A percentile compares a stretch with the other conserved stretches of the same genome.
Evolutionary conservation across 768 basidiomycete species (phyloP).

Genomic region (Auricularia heimuer): DNA sequence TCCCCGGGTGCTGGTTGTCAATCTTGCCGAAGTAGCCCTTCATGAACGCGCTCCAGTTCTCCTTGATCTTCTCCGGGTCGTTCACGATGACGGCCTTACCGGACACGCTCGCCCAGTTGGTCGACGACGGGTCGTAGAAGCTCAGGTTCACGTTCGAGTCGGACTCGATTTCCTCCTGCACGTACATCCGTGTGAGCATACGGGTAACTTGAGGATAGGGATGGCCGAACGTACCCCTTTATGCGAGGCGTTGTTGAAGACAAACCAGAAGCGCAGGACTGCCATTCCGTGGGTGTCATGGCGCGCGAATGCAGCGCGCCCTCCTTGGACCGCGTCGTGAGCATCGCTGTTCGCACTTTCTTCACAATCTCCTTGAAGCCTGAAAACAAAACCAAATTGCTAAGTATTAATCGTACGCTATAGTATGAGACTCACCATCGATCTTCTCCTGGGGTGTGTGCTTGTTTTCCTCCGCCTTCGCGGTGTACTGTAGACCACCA

Average conservation of each 20-base stretch:
- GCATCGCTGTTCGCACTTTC: slow-evolving; percentile 58
- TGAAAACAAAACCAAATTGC: slow-evolving; percentile 15
- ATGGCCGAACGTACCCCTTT: slow-evolving; percentile 35
- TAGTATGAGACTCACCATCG: slow-evolving; percentile 30
- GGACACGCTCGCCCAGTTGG: slow-evolving; percentile 72
- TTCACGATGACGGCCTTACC: slow-evolving; percentile 59
- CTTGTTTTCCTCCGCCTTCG: slow-evolving; percentile 45
- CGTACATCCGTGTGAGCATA: not conserved
- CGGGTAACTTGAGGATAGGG: not conserved
- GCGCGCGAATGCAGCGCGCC: slow-evolving; percentile 71
- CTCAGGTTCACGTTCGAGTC: slow-evolving; percentile 74
- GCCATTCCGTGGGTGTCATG: slow-evolving; percentile 50
- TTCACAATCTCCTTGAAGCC: slow-evolving; percentile 58
- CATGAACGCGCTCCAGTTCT: slow-evolving; percentile 1
- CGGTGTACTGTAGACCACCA: slow-evolving; percentile 33
- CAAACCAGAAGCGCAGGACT: slow-evolving; percentile 41
- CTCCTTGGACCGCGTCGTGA: slow-evolving; percentile 59
- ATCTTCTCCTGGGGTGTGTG: slow-evolving; percentile 58
- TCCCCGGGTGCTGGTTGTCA: slow-evolving; percentile 77
- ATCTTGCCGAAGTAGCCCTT: slow-evolving; percentile 80
- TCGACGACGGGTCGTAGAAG: slow-evolving; percentile 59
- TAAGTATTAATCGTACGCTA: not conserved
- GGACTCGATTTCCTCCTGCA: slow-evolving; percentile 54
- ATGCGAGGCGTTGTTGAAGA: slow-evolving; percentile 61
- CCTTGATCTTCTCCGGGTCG: slow-evolving; percentile 50